Evolutionary conservation across 2,329 filamentous ascomycete species (phyloP), one percentile per base, ranked within the genome.

Genomic region (Purpureocillium takamizusanense): DNA sequence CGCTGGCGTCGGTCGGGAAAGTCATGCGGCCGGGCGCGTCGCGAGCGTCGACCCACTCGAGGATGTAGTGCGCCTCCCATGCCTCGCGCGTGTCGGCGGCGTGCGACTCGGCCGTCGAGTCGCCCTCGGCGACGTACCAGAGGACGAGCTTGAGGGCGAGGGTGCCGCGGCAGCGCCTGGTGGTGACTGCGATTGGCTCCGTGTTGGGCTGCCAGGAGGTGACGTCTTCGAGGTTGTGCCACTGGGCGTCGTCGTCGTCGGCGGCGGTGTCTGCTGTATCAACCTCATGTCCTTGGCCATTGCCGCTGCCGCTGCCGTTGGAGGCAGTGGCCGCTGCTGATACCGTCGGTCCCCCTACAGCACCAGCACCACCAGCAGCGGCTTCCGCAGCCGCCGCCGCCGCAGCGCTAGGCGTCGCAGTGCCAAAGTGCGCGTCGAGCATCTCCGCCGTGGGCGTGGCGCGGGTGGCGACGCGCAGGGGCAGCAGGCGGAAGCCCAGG

Each of bases 391-490:
- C 21, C 21, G 21, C 21, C 6, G 21, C 21, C 21, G 21, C 21
- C 5, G 21, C 21, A 25, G 21, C 21, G 21, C 6, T 25, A 10
- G 21, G 21, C 21, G 21, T 25, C 21, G 21, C 21, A 10, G 21
- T 25, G 21, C 21, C 21, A 25, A 25, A 25, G 21, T 25, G 21
- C 21, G 21, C 21, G 10, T 37, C 28, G 27, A 40, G 34, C 17
- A 29, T 42, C 16, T 42, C 45, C 5, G 32, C 41, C 14, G 21
- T 25, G 6, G 21, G 21, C 6, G 21, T 25, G 21, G 66, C 64
- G 36, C 67, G 59, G 12, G 69, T 71, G 31, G 57, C 53, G 42
- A 68, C 59, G 31, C 52, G 56, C 40, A 71, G 55, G 9, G 55
- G 50, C 25, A 25, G 21, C 6, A 70, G 45, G 11, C 44, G 47